Percentiles rank a stretch among this genome's conserved stretches.
Conservation (phyloP, 805 yeast species). For the Candida methanosorbosa region DNA sequence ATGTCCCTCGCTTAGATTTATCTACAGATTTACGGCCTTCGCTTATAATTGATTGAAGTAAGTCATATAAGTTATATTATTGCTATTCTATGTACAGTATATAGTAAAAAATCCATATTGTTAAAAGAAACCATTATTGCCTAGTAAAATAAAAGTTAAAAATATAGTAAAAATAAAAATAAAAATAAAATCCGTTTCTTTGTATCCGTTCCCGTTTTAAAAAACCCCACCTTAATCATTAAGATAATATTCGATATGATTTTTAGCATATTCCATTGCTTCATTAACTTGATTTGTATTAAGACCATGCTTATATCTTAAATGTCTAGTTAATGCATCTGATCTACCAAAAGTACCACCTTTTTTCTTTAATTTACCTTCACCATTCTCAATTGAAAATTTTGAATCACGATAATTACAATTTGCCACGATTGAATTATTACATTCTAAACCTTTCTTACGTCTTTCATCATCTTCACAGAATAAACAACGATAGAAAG, state of each 20-base stretch:
- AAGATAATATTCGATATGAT: slow-evolving; percentile 56
- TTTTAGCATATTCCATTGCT: slow-evolving; percentile 68
- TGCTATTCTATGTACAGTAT: no score
- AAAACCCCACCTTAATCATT: no score
- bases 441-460: slow-evolving; percentile 30
- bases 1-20: no score
- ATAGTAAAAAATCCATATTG: no score
- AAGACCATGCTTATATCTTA: slow-evolving; percentile 81
- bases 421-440: slow-evolving; percentile 33
- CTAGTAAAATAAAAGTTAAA: no score
- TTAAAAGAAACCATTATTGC: no score
- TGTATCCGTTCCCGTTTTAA: no score
- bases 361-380: slow-evolving; percentile 4
- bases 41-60: no score
- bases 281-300: slow-evolving; percentile 58
- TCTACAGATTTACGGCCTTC: no score
- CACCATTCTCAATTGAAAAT: slow-evolving; percentile 20
- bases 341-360: slow-evolving; percentile 70
- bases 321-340: slow-evolving; percentile 91
- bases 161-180: not conserved
- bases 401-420: slow-evolving; percentile 17
- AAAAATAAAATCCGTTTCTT: not conserved
- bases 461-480: slow-evolving; percentile 66
- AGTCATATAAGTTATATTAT: no score
- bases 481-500: slow-evolving; percentile 75